Base-by-base conservation (phyloP, 2,329 filamentous ascomycete genomes). In the Fusarium stilboides region DNA sequence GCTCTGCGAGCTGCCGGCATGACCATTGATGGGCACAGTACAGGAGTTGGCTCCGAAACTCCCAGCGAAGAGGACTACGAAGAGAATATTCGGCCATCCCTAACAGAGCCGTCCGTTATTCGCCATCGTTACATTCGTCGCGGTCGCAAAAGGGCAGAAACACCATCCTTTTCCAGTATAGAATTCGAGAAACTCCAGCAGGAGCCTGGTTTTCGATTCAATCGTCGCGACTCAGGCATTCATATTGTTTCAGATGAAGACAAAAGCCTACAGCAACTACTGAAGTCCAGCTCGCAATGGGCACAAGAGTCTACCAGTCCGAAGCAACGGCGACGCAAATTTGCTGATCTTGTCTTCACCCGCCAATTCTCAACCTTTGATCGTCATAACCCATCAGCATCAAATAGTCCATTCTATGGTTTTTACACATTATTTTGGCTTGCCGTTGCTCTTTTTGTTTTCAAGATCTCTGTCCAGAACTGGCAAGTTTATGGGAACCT, bases 401-500 rank as follows among this genome's bases (percentile, higher is more conserved):
- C 87, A 5, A 88, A 90, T 47, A 93, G 89, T 42, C 89, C 90
- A 0, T 94, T 94, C 72, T 88, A 92, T 75, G 92, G 92, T 31
- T 94, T 94, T 80, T 94, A 92, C 74, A 92, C 90, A 0, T 82
- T 95, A 1, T 94, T 94, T 77, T 94, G 92, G 92, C 85, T 94
- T 46, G 85, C 86, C 10, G 88, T 93, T 65, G 85, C 86, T 8
- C 77, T 94, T 43, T 85, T 91, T 70, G 86, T 94, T 60, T 74
- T 91, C 34, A 89, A 89, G 75, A 88, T 92, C 47, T 90, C 86
- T 0, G 87, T 88, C 33, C 84, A 88, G 40, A 94, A 94, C 74
- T 94, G 89, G 84, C 84, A 85, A 64, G 81, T 83, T n/a, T 86
- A 91, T 69, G 92, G 92, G 34, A 92, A 85, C 57, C 84, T 90